Evolutionary conservation across 345 rosid species (phyloP), one percentile per base, ranked within the genome.

Genomic region (Moricandia moricandioides): DNA sequence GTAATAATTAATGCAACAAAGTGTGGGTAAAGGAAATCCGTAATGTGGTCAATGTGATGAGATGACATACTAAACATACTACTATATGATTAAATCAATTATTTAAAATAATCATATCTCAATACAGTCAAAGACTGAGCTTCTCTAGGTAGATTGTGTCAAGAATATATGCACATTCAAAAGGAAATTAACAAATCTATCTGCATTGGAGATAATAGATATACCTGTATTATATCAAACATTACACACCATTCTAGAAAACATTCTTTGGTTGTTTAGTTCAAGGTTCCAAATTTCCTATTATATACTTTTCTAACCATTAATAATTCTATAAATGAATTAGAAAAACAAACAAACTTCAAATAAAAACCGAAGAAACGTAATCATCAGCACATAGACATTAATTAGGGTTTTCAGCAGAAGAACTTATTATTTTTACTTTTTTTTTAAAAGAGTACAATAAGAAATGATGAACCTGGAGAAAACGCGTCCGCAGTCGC

Each of bases 401-500:
- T n/a, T 49, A 67, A 14, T 52, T 68, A 72, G 73, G 77, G 70
- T 69, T 78, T 26, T 17, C 7, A 27, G 52, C 7, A 67, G 30
- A 63, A 67, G 30, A 63, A 70, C 33, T 29, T 29, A 2, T 27
- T 27, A 1, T 3, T 27, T 8, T 39, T 13, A 18, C 21, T 43
- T 5, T 17, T n/a, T 1, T n/a, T 49, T 6, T 4, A 16, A 9
- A 4, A n/a, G 17, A n/a, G 52, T n/a, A 45, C 52, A 45, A 45
- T 5, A 45, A 12, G 40, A 43, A 43, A 39, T 11, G 37, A 52
- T 3, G 26, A 71, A 94, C 98, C 98, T 94, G 40, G 98, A 94
- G 72, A 94, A 94, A 70, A 94, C 98, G 14, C 97, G 90, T 66
- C 98, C 98, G 49, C 98, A 94, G 72, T 94, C 98, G 65, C 98